Evolutionary conservation across 2,329 filamentous ascomycete species (phyloP).

Genomic region (Claviceps digitariae): DNA sequence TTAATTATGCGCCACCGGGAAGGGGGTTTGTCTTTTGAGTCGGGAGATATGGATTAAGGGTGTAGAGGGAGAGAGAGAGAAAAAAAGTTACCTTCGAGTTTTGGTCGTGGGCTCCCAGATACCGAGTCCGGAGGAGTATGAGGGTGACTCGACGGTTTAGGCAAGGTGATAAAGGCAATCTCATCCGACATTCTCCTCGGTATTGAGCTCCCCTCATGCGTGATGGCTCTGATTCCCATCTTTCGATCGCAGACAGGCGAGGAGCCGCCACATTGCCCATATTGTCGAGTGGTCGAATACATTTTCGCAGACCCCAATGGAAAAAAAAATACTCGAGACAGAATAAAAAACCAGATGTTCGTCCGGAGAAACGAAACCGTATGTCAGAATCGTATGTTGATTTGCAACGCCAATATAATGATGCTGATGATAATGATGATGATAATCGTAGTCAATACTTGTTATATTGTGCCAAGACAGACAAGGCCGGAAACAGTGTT

Average conservation of each 20-base stretch:
- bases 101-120: slow-evolving; percentile 22
- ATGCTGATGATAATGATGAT: too few relatives aligned
- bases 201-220: slow-evolving; percentile 8
- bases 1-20: too few relatives aligned
- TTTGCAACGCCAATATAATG: neutral
- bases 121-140: slow-evolving; percentile 19
- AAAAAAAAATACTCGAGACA: neutral
- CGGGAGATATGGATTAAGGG: too few relatives aligned
- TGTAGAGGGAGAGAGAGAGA: too few relatives aligned
- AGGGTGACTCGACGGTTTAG: slow-evolving; percentile 10
- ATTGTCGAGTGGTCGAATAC: slow-evolving; percentile 7
- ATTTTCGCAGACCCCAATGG: slow-evolving; percentile 1
- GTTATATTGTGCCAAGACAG: too few relatives aligned
- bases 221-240: slow-evolving; percentile 12
- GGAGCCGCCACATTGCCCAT: slow-evolving; percentile 7
- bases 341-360: neutral
- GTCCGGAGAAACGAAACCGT: neutral
- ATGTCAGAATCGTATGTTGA: too few relatives aligned
- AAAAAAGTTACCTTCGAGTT: slow-evolving; percentile 15
- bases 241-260: slow-evolving; percentile 7
- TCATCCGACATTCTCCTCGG: slow-evolving; percentile 12
- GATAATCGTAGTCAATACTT: neutral
- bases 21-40: too few relatives aligned
- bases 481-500: too few relatives aligned
- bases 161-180: slow-evolving; percentile 9